phyloP scores from a whole-genome alignment of 2,329 filamentous ascomycete genomes.

The Fusarium coicis region DNA sequence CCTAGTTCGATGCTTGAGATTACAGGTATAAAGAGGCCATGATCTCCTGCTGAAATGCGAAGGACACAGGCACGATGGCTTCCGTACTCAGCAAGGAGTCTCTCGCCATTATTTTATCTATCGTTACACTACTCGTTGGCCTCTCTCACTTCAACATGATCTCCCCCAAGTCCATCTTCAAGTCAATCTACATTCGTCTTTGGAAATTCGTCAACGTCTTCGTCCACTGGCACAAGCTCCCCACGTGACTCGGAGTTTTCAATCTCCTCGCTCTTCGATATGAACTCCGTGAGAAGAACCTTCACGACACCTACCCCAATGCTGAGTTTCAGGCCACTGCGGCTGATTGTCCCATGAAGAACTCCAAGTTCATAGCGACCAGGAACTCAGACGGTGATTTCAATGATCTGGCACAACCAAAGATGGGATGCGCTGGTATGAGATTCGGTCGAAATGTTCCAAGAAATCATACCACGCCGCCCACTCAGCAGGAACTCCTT shows the following conservation, averaged over 20 bases:
- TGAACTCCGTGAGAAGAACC: constrained; percentile 23
- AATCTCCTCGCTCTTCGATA: constrained; percentile 28
- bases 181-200: constrained; percentile 12
- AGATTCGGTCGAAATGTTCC: constrained; percentile 29
- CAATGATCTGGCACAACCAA: constrained; percentile 17
- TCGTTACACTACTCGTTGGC: neutral
- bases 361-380: constrained; percentile 16
- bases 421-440: constrained; percentile 23
- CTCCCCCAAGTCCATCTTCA: neutral
- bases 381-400: constrained; percentile 14
- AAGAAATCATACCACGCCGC: neutral
- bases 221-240: constrained; percentile 22
- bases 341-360: constrained; percentile 2
- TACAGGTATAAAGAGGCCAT: neutral
- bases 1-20: neutral
- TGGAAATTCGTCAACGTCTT: constrained; percentile 17
- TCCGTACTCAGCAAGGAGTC: neutral
- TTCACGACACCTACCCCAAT: constrained; percentile 21
- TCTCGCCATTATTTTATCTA: neutral
- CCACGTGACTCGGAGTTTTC: constrained; percentile 22
- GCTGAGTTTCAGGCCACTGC: constrained; percentile 5
- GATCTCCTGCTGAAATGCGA: neutral
- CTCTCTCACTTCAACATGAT: neutral
- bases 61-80: neutral
- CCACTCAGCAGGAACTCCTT: constrained; percentile 3